Evolutionary conservation across 768 basidiomycete genomes (phyloP).

Genomic region (Hebeloma cylindrosporum): DNA sequence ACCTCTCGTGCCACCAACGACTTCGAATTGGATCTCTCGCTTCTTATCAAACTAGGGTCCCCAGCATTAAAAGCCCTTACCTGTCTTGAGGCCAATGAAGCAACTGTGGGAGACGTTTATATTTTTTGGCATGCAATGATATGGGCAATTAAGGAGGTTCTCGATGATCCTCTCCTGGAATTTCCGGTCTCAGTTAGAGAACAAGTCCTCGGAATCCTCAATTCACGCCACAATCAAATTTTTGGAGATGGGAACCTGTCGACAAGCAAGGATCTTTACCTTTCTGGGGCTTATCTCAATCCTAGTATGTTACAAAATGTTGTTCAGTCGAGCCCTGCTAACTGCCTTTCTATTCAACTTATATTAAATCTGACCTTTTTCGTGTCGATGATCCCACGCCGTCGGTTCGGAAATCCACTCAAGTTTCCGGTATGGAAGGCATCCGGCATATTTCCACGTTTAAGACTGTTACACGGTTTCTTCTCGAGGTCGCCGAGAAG

Average conservation of each 20-base stretch:
- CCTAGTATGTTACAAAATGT: background rate
- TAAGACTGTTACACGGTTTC: conserved; percentile 9
- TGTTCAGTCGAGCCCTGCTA: background rate
- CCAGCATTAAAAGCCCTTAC: conserved; percentile 23
- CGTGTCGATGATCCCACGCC: background rate
- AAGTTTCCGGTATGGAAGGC: conserved; percentile 5
- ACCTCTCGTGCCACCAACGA: conserved; percentile 9
- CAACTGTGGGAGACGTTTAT: conserved; percentile 26
- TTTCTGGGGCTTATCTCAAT: conserved; percentile 24
- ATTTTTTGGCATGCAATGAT: conserved; percentile 30
- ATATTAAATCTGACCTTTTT: conserved; percentile 15
- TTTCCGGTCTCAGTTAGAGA: conserved; percentile 13
- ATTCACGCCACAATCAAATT: conserved; percentile 22
- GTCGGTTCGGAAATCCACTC: background rate
- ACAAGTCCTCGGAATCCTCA: conserved; percentile 20
- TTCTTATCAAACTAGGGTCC: conserved; percentile 13
- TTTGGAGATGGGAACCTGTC: conserved; percentile 21
- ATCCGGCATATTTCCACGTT: conserved; percentile 11
- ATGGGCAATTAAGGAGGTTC: conserved; percentile 11
- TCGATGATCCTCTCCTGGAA: conserved; percentile 6
- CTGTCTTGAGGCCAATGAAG: conserved; percentile 30
- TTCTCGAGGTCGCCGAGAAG: conserved; percentile 4
- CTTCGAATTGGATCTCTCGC: conserved; percentile 19
- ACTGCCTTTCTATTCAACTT: background rate
- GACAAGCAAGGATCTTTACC: conserved; percentile 17